Base-by-base conservation (phyloP, 176 grass and related monocot genomes). In the Canna indica region DNA sequence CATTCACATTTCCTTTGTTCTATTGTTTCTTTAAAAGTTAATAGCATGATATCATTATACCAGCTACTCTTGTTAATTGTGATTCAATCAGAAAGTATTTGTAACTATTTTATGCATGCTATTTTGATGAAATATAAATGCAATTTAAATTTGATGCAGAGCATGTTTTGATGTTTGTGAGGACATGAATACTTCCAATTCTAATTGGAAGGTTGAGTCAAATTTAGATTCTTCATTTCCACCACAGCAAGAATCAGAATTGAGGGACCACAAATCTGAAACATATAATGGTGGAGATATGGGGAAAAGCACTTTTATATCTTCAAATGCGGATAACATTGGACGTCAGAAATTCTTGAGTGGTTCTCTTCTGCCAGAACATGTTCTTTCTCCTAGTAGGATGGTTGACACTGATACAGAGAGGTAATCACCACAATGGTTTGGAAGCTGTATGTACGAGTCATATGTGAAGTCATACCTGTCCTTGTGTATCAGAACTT, bases 131-230 rank as follows among this genome's bases (percentile, higher is more conserved):
- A 36, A 38, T 66, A 34, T 66, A 38, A 18, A n/a, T 36, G 17
- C 35, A 41, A 66, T 47, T 29, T 45, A 69, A 41, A 69, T 45
- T 70, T 70, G 68, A 18, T 81, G 81, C 82, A 99, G 89, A 84
- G 81, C 82, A 61, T 90, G 86, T 77, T 99, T 99, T 76, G 89
- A 99, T 76, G 90, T 93, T 31, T 83, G 77, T 67, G 84, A 64
- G 65, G 82, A 90, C 25, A 69, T 10, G n/a, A 12, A 75, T 45
- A 32, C 63, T 13, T 34, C 5, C 10, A 63, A 14, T 20, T 18
- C 60, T 63, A 33, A 31, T 63, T 34, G 15, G 30, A 34, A 9
- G 15, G 34, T 63, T 3, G 29, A 35, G 59, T 63, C 59, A 63
- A 16, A 63, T 15, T 34, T 18, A 34, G 59, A 20, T 3, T 4